Conservation (phyloP, 345 rosid species). For the Hibiscus syriacus region DNA sequence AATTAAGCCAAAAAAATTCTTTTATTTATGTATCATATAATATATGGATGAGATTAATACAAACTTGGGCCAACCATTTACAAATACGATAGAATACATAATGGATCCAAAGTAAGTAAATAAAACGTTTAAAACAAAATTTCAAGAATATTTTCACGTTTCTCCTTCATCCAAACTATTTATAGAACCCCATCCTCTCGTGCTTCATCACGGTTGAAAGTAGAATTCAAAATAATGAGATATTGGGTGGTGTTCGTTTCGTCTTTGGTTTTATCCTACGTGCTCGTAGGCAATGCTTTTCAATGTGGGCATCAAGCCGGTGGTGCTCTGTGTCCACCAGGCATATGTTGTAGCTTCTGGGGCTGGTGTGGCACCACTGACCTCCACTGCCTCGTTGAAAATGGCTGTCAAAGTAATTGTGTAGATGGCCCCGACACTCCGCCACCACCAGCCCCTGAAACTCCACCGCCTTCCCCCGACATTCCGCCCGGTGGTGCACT, state of each 20-base stretch:
- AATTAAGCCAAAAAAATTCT: too few relatives aligned
- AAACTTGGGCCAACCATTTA: too few relatives aligned
- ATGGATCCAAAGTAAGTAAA: too few relatives aligned
- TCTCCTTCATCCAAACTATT: not conserved
- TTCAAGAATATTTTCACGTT: too few relatives aligned
- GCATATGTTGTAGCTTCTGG: constrained; percentile 31
- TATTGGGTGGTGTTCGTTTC: not conserved
- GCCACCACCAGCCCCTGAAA: too few relatives aligned
- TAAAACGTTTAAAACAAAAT: too few relatives aligned
- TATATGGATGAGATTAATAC: too few relatives aligned
- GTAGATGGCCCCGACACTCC: not conserved
- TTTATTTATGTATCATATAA: too few relatives aligned
- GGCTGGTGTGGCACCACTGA: constrained; percentile 45
- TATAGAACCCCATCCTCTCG: not conserved
- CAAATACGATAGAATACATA: too few relatives aligned
- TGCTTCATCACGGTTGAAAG: not conserved
- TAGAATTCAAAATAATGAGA: constrained; percentile 3
- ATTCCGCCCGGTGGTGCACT: constrained; percentile 18
- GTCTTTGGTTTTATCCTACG: not conserved
- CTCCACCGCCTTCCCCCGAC: too few relatives aligned
- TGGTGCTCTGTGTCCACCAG: constrained; percentile 39
- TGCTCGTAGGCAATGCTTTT: constrained; percentile 17
- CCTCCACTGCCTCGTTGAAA: constrained; percentile 16
- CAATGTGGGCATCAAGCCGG: constrained; percentile 49
- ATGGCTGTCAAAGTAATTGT: constrained; percentile 37